Conservation (phyloP, 352 stramenopile genomes). For the Phytophthora macrochlamydospora region DNA sequence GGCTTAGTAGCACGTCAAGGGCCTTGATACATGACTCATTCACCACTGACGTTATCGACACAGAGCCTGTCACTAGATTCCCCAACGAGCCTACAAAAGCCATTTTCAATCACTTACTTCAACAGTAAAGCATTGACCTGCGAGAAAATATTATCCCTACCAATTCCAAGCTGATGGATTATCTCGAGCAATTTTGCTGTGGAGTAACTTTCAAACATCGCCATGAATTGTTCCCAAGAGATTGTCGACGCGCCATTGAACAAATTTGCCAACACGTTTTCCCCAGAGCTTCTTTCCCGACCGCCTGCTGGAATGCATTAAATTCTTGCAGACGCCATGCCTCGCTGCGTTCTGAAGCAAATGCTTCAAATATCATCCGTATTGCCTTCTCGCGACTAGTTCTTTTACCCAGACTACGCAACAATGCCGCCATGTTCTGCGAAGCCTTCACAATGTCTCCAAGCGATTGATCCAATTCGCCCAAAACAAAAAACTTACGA, state of each 20-base stretch:
- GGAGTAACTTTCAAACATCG: slow-evolving; percentile 44
- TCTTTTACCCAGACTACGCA: slow-evolving; percentile 43
- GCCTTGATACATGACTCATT: slow-evolving; percentile 31
- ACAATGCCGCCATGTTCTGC: slow-evolving; percentile 12
- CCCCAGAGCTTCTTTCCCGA: slow-evolving; percentile 44
- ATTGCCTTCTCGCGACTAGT: slow-evolving; percentile 46
- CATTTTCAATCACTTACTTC: neutral
- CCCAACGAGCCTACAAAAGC: slow-evolving; percentile 40
- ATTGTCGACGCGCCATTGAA: slow-evolving; percentile 36
- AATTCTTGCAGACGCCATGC: slow-evolving; percentile 61
- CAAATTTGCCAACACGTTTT: slow-evolving; percentile 41
- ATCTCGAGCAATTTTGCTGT: slow-evolving; percentile 42
- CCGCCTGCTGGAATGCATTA: slow-evolving; percentile 62
- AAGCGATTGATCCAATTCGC: slow-evolving; percentile 47
- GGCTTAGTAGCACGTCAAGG: slow-evolving; percentile 31
- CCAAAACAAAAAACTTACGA: slow-evolving; percentile 37
- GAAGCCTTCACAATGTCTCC: slow-evolving; percentile 37
- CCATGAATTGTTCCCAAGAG: slow-evolving; percentile 38
- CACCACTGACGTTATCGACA: slow-evolving; percentile 32
- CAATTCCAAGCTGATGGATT: slow-evolving; percentile 41
- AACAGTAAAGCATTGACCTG: neutral
- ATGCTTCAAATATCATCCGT: slow-evolving; percentile 44
- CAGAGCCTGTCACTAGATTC: slow-evolving; percentile 35
- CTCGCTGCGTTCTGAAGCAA: slow-evolving; percentile 47
- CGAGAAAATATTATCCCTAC: slow-evolving; percentile 28